Conservation (phyloP, 805 yeast genomes). For the Saccharomycopsis amapae region DNA sequence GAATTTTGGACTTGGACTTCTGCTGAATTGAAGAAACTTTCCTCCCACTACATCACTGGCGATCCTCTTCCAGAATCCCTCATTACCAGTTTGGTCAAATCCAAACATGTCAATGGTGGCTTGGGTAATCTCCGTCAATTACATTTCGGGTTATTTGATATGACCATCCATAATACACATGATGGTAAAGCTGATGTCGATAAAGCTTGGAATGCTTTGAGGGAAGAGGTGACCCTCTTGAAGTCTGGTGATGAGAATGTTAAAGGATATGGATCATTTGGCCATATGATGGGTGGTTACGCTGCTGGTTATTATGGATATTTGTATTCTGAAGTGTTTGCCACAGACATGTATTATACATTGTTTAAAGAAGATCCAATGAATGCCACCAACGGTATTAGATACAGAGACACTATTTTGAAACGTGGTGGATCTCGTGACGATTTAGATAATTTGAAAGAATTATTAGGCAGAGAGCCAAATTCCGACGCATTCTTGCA, state of each 20-base stretch:
- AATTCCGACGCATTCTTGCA: conserved; percentile 62
- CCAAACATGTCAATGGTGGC: conserved; percentile 75
- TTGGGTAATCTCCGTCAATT: conserved; percentile 66
- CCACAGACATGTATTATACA: conserved; percentile 72
- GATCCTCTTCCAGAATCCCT: conserved; percentile 50
- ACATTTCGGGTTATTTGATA: conserved; percentile 73
- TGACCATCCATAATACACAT: conserved; percentile 54
- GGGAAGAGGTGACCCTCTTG: conserved; percentile 55
- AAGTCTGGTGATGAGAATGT: conserved; percentile 47
- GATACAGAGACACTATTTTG: conserved; percentile 63
- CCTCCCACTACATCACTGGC: conserved; percentile 60
- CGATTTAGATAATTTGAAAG: conserved; percentile 54
- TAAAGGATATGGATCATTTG: conserved; percentile 71
- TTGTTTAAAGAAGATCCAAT: conserved; percentile 64
- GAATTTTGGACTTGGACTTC: conserved; percentile 85
- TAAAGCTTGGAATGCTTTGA: conserved; percentile 52
- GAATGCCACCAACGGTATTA: conserved; percentile 51
- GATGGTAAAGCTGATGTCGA: conserved; percentile 30
- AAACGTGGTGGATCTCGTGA: conserved; percentile 70
- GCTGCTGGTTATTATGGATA: conserved; percentile 86
- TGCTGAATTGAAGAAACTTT: conserved; percentile 47
- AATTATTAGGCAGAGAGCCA: conserved; percentile 71
- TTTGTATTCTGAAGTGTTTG: conserved; percentile 79
- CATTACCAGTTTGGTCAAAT: conserved; percentile 48
- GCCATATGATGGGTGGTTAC: conserved; percentile 79